phyloP scores from a whole-genome alignment of 2,329 filamentous ascomycete species.

The Colletotrichum tanaceti region DNA sequence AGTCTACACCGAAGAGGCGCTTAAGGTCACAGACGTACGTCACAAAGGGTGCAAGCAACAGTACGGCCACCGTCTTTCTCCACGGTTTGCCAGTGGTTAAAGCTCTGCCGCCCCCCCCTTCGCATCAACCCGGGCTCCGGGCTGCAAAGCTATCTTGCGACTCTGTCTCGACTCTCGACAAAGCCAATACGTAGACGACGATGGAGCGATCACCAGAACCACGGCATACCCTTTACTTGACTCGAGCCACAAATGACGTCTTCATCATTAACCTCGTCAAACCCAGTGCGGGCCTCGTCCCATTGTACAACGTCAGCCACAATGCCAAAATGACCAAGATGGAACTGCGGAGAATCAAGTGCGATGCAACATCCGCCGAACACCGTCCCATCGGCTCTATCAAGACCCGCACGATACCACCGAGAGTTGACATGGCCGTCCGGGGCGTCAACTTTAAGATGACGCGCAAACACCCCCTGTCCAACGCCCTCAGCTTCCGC shows the following conservation, averaged over 20 bases:
- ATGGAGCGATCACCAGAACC: constrained; percentile 22
- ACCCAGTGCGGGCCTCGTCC: neutral
- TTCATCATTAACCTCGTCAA: constrained; percentile 22
- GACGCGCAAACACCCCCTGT: constrained; percentile 32
- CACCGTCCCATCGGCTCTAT: constrained; percentile 19
- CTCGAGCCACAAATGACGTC: neutral
- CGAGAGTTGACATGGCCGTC: constrained; percentile 31
- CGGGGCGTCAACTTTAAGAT: constrained; percentile 35
- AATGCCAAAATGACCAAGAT: constrained; percentile 33
- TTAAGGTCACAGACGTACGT: constrained; percentile 16
- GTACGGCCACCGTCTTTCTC: neutral
- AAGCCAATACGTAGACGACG: neutral
- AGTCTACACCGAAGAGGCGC: constrained; percentile 4
- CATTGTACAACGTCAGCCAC: constrained; percentile 25
- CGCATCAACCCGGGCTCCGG: neutral
- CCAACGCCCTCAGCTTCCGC: constrained; percentile 28
- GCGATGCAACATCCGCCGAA: constrained; percentile 15
- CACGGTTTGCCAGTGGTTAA: constrained; percentile 3
- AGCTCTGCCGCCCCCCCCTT: neutral
- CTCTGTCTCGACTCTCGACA: neutral
- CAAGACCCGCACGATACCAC: constrained; percentile 32
- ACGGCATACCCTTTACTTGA: constrained; percentile 19
- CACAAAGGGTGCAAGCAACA: constrained; percentile 13
- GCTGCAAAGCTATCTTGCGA: neutral
- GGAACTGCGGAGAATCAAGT: constrained; percentile 24